These are phyloP conservation scores for Botryobasidium botryosum DNA, from an alignment of 768 basidiomycete genomes.

Conservation along the genomic window DNA sequence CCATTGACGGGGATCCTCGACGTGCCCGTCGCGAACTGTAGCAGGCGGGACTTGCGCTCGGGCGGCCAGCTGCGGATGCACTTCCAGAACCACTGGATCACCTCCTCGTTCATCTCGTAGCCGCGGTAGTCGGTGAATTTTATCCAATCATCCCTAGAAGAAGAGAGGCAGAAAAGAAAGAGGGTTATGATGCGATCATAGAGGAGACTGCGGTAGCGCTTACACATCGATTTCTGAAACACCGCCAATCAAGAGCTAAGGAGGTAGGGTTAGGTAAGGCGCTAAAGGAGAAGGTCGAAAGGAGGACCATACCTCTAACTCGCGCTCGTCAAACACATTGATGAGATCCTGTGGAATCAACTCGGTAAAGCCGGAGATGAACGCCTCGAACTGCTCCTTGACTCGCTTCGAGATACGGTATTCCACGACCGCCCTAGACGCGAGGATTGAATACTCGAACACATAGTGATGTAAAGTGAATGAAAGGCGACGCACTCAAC, in stretches of 20 bases:
- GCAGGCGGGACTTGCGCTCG: slow-evolving; percentile 87
- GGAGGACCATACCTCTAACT: slow-evolving; percentile 41
- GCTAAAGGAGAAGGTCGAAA: neutral
- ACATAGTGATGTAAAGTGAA: neutral
- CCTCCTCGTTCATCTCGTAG: slow-evolving; percentile 86
- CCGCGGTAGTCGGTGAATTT: slow-evolving; percentile 99
- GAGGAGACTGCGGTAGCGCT: slow-evolving; percentile 20
- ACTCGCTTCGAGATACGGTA: slow-evolving; percentile 96
- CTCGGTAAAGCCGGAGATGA: slow-evolving; percentile 99
- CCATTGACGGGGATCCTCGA: slow-evolving; percentile 96
- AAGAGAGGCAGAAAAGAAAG: slow-evolving; percentile 1
- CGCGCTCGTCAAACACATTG: slow-evolving; percentile 97
- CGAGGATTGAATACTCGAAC: slow-evolving; percentile 6
- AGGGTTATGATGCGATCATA: neutral
- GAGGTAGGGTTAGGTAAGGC: neutral
- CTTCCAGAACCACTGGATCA: slow-evolving; percentile 99
- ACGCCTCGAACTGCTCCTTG: slow-evolving; percentile 96
- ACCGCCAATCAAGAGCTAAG: slow-evolving; percentile 75
- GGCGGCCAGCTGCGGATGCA: slow-evolving; percentile 95
- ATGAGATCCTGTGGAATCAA: slow-evolving; percentile 94
- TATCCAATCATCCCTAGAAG: slow-evolving; percentile 79
- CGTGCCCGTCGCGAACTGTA: slow-evolving; percentile 95
- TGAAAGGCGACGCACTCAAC: slow-evolving; percentile 38
- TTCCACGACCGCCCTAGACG: slow-evolving; percentile 50
- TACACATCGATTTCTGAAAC: slow-evolving; percentile 99